Evolutionary conservation across 2,329 filamentous ascomycete genomes (phyloP).

Genomic region (Dichotomopilus funicola): DNA sequence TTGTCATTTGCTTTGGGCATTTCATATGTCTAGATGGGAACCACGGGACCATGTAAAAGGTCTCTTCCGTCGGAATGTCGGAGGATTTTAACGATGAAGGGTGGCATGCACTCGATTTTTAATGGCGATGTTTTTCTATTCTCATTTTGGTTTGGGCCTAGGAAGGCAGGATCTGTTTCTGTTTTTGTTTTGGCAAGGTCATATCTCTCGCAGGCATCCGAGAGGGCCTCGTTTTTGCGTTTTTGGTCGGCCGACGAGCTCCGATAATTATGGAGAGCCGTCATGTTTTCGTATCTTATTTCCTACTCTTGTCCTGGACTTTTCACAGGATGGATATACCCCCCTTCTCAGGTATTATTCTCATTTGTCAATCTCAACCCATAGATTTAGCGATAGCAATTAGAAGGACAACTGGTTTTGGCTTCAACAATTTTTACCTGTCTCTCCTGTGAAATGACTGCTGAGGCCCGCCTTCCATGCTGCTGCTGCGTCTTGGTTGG

Average conservation of each 20-base stretch:
- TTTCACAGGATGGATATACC: constrained; percentile 25
- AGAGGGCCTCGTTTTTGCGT: constrained; percentile 10
- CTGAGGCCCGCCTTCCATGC: no score
- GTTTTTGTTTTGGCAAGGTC: background rate
- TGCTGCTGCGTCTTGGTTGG: background rate
- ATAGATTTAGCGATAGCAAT: constrained; percentile 16
- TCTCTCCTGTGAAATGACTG: background rate
- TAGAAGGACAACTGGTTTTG: constrained; percentile 14
- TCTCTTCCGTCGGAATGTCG: background rate
- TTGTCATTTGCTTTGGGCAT: background rate
- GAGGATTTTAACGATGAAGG: background rate
- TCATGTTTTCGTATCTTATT: constrained; percentile 12
- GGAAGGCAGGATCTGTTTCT: constrained; percentile 7
- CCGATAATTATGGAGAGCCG: constrained; percentile 15
- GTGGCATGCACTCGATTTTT: constrained; percentile 3
- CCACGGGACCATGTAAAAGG: background rate
- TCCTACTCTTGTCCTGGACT: constrained; percentile 11
- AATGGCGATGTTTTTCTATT: constrained; percentile 8
- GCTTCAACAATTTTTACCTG: background rate
- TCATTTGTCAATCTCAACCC: background rate
- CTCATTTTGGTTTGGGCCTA: background rate
- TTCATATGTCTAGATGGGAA: constrained; percentile 1
- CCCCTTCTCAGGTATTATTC: constrained; percentile 14
- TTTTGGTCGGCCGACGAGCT: constrained; percentile 8
- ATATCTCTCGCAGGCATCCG: constrained; percentile 9